phyloP scores from a whole-genome alignment of 2,329 filamentous ascomycete genomes.

The Botrytis sinoallii region DNA sequence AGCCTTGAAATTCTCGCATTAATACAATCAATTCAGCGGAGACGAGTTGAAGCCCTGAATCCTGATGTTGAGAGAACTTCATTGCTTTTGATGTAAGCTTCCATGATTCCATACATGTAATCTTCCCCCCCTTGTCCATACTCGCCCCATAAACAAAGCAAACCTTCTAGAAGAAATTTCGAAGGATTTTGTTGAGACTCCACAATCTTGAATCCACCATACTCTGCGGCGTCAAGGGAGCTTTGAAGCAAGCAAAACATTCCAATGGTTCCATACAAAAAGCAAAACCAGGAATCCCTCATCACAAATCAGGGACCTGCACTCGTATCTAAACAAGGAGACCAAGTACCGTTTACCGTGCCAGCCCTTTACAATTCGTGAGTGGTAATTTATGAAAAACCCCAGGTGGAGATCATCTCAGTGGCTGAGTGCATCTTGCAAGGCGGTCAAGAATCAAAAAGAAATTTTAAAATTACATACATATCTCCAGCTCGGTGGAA shows the following conservation, averaged over 20 bases:
- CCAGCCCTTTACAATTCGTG: not conserved
- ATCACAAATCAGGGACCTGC: conserved; percentile 7
- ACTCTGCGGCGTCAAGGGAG: not conserved
- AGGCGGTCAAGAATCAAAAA: conserved; percentile 2
- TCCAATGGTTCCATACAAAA: not conserved
- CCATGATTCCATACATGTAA: not conserved
- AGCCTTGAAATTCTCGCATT: not conserved
- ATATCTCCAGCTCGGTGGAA: conserved; percentile 5
- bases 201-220: not conserved
- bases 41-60: not conserved
- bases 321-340: not conserved
- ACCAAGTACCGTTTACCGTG: not conserved
- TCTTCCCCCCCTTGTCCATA: not conserved
- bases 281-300: not conserved
- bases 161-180: conserved; percentile 19
- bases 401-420: conserved; percentile 5
- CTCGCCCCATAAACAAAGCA: not conserved
- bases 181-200: conserved; percentile 16
- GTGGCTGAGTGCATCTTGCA: not conserved
- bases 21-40: not conserved
- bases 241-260: not conserved
- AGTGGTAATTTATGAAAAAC: not conserved
- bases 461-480: not conserved
- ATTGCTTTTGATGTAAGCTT: not conserved
- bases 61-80: not conserved